Evolutionary conservation across 2,329 filamentous ascomycete species (phyloP).

Genomic region (Pseudodiploospora longispora): DNA sequence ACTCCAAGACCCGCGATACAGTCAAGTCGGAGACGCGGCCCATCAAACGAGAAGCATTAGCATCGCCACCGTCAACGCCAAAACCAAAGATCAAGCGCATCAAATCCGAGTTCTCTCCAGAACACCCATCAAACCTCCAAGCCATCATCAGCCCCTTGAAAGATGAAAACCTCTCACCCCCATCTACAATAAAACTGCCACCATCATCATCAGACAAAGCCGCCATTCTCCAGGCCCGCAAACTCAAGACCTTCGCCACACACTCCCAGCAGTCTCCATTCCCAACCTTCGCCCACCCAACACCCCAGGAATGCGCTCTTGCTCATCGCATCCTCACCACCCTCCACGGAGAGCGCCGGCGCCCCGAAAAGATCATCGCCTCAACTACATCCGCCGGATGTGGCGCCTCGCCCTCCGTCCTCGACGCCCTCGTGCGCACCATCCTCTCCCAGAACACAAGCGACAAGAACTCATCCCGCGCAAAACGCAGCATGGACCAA

Average conservation of each 20-base stretch:
- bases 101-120: neutral
- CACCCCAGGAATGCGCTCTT: conserved; percentile 56
- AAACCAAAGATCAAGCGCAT: neutral
- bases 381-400: conserved; percentile 58
- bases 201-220: conserved; percentile 10
- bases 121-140: neutral
- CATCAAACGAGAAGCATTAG: neutral
- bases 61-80: neutral
- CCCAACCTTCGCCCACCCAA: conserved; percentile 58
- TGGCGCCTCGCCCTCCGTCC: conserved; percentile 40
- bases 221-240: conserved; percentile 29
- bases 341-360: conserved; percentile 55
- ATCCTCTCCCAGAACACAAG: conserved; percentile 48
- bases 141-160: neutral
- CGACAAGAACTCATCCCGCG: conserved; percentile 49
- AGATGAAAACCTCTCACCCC: conserved; percentile 3
- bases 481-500: conserved; percentile 41
- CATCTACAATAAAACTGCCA: neutral
- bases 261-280: conserved; percentile 49
- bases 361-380: conserved; percentile 53
- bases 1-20: neutral
- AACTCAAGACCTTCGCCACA: conserved; percentile 34
- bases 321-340: conserved; percentile 58
- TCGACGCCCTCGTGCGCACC: conserved; percentile 44
- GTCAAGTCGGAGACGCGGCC: neutral